Conservation (phyloP, 1,284 basidiomycete genomes). For the Tremellales sp. region DNA sequence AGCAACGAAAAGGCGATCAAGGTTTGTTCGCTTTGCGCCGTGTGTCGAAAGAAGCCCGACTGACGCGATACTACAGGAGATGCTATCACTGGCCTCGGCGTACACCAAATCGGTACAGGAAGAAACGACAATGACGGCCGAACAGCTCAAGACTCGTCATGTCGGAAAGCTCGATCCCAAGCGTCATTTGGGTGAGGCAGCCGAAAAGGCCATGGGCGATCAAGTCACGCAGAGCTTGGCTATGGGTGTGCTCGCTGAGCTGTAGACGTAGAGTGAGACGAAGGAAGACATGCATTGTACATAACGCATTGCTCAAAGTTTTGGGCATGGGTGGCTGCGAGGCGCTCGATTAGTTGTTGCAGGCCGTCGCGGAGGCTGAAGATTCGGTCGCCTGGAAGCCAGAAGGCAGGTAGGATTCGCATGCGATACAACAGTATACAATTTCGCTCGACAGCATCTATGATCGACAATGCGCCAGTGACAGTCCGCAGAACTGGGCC, state of each 20-base stretch:
- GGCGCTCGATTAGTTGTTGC: too few species aligned
- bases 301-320: too few species aligned
- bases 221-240: conserved; percentile 91
- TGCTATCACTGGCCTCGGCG: conserved; percentile 82
- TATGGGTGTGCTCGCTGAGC: conserved; percentile 84
- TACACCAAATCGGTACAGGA: conserved; percentile 97
- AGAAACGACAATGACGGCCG: conserved; percentile 81
- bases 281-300: conserved; percentile 16
- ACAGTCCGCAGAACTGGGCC: conserved; percentile 79
- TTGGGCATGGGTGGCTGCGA: too few species aligned
- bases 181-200: conserved; percentile 89
- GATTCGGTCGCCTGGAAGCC: too few species aligned
- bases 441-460: conserved; percentile 4
- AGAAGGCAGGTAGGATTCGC: too few species aligned
- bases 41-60: background rate
- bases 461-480: conserved; percentile 32
- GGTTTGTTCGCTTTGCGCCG: conserved; percentile 55
- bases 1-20: conserved; percentile 87
- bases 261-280: conserved; percentile 48
- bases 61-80: conserved; percentile 58
- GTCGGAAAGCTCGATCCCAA: conserved; percentile 98
- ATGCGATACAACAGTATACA: background rate
- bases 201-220: conserved; percentile 94
- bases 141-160: conserved; percentile 91
- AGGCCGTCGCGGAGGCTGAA: too few species aligned